A percentile compares a stretch with the other conserved stretches of the same genome.
phyloP scores from a whole-genome alignment of 1,284 basidiomycete genomes.

The Trichosporon sp. region DNA sequence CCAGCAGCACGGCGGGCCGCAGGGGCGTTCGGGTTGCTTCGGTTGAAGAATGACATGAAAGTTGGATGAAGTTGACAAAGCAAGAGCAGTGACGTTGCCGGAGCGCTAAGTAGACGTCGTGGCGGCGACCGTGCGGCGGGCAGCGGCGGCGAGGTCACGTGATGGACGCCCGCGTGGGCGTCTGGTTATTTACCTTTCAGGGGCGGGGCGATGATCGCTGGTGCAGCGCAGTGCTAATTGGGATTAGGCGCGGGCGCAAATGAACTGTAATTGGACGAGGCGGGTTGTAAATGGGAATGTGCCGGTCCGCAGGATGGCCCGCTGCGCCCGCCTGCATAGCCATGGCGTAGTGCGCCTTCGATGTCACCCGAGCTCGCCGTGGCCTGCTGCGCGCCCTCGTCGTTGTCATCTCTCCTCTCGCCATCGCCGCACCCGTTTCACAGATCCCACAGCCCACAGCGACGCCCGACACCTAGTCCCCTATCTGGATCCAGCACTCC shows the following conservation, averaged over 20 bases:
- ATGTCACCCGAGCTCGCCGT: conserved; percentile 1
- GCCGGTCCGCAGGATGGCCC: background rate
- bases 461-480: background rate
- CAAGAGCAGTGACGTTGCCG: conserved; percentile 5
- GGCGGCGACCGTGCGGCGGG: background rate
- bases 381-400: background rate
- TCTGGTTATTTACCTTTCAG: background rate
- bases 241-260: background rate
- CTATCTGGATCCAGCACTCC: background rate
- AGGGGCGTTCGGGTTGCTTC: conserved; percentile 40
- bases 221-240: background rate
- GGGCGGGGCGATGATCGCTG: background rate
- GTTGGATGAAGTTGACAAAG: conserved; percentile 41
- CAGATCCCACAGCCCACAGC: background rate
- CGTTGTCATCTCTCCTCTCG: background rate
- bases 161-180: background rate
- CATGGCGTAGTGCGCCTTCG: background rate
- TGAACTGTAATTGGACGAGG: background rate
- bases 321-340: background rate
- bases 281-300: background rate
- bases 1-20: conserved; percentile 31
- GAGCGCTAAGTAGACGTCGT: background rate
- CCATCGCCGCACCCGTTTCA: background rate
- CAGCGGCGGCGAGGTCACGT: background rate
- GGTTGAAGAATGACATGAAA: conserved; percentile 49